Evolutionary conservation across 768 basidiomycete species (phyloP).

Genomic region (Mycena leptocephala): DNA sequence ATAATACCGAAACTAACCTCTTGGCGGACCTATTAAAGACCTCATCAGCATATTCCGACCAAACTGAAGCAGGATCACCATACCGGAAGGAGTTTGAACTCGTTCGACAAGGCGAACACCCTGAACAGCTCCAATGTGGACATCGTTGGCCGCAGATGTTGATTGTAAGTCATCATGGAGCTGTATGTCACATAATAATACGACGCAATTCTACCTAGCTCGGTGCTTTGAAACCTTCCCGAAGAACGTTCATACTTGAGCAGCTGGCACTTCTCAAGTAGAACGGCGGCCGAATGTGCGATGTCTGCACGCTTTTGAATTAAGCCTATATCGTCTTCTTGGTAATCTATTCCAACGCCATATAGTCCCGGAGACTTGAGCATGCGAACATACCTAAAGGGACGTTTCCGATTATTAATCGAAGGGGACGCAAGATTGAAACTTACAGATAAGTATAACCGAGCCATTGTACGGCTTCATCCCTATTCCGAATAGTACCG

Average conservation of each 20-base stretch:
- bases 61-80: conserved; percentile 36
- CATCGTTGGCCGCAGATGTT: conserved; percentile 92
- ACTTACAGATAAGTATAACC: conserved; percentile 92
- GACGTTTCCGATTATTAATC: conserved; percentile 27
- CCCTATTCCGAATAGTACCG: conserved; percentile 94
- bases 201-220: conserved; percentile 94
- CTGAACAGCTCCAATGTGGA: conserved; percentile 92
- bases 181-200: conserved; percentile 96
- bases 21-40: conserved; percentile 72
- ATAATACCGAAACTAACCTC: conserved; percentile 52
- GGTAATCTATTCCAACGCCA: conserved; percentile 91
- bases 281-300: conserved; percentile 91
- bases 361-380: conserved; percentile 91
- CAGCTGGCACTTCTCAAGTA: conserved; percentile 95
- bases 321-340: conserved; percentile 86
- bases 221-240: conserved; percentile 93
- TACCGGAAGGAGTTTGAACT: conserved; percentile 93
- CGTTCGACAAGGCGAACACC: conserved; percentile 95
- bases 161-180: conserved; percentile 97
- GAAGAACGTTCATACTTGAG: conserved; percentile 94
- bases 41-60: background rate
- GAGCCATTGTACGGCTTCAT: conserved; percentile 98
- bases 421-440: background rate
- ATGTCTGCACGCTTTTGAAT: conserved; percentile 97
- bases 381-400: conserved; percentile 92